Base-by-base conservation (phyloP, 73 alveolate genomes). In the Paramecium biaurelia region DNA sequence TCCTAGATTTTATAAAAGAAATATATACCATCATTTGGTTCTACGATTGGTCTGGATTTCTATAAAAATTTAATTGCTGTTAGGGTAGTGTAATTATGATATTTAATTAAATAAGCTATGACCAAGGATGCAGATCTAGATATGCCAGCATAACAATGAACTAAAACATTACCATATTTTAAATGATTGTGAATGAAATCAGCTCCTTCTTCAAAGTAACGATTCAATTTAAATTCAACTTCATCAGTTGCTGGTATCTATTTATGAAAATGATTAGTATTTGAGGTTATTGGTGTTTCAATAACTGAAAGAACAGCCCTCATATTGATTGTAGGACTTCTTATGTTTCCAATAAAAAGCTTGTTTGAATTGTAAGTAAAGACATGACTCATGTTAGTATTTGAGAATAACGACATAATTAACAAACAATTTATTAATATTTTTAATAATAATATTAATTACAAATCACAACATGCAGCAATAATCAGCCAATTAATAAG, bases 71-170 rank as follows among this genome's bases (percentile, higher is more conserved):
- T 56, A 72, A 96, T 85, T 41, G 99, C 98, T 57, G 93, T 92
- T 86, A 76, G 72, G 56, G 94, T 82, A 5, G 94, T 87, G 96
- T 95, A 93, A 63, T 93, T 93, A 79, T 93, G 86, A 47, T 94
- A 95, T 92, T 96, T 92, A 90, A 97, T 96, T 85, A 97, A 57
- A 87, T 96, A 97, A 10, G 99, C 99, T 59, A 95, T 92, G 1
- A 96, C 97, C 74, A 97, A 92, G 3, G 99, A 92, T 14, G 99
- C 96, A 45, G 98, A 93, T 79, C 99, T 82, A n/a, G 99, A 97
- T 9, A 96, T 94, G 2, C 99, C 99, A 43, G 97, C 96, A 93
- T 93, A 96, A 58, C 99, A 96, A 93, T 97, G 99, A 7, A 96
- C 97, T 70, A 97, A 94, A 11, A 97, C 96, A 28, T 63, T 70